These are phyloP conservation scores for Phytophthora litchii DNA, from an alignment of 352 stramenopile genomes.

Conservation along the genomic window DNA sequence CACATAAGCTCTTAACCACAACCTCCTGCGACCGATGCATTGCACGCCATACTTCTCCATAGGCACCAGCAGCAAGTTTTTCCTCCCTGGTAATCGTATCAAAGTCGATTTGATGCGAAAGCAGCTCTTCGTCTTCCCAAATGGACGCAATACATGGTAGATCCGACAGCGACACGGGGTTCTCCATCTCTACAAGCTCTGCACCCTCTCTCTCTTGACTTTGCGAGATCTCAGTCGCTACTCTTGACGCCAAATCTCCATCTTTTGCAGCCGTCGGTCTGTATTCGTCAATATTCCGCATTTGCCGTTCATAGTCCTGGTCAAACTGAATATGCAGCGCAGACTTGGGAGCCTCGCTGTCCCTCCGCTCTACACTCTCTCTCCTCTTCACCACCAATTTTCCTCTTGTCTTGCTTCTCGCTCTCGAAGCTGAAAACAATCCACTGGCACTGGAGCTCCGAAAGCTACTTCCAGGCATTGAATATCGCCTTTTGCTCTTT, in stretches of 20 bases:
- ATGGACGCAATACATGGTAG: slow-evolving; percentile 31
- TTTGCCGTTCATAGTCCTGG: slow-evolving; percentile 1
- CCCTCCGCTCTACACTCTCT: slow-evolving; percentile 12
- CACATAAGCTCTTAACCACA: slow-evolving; percentile 47
- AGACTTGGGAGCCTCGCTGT: slow-evolving; percentile 7
- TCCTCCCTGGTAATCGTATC: slow-evolving; percentile 35
- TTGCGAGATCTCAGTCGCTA: slow-evolving; percentile 13
- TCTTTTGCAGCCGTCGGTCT: slow-evolving; percentile 5
- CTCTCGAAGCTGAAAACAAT: slow-evolving; percentile 12
- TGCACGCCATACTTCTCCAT: slow-evolving; percentile 52
- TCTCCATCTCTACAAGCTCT: slow-evolving; percentile 7
- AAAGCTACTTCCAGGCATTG: slow-evolving; percentile 28
- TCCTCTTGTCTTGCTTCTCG: slow-evolving; percentile 16
- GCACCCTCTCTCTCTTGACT: not conserved
- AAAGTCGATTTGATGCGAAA: slow-evolving; percentile 57
- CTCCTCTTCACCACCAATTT: slow-evolving; percentile 15
- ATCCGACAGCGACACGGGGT: slow-evolving; percentile 1
- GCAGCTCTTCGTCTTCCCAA: slow-evolving; percentile 69
- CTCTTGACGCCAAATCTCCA: slow-evolving; percentile 9
- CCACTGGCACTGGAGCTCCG: slow-evolving; percentile 8
- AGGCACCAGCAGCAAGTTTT: slow-evolving; percentile 41
- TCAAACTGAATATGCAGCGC: slow-evolving; percentile 17
- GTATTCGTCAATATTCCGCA: not conserved
- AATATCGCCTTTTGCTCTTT: slow-evolving; percentile 24
- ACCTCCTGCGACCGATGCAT: slow-evolving; percentile 46